Evolutionary conservation across 805 yeast species (phyloP), one percentile per base, ranked within the genome.

Genomic region (Zygotorulaspora chibaensis): DNA sequence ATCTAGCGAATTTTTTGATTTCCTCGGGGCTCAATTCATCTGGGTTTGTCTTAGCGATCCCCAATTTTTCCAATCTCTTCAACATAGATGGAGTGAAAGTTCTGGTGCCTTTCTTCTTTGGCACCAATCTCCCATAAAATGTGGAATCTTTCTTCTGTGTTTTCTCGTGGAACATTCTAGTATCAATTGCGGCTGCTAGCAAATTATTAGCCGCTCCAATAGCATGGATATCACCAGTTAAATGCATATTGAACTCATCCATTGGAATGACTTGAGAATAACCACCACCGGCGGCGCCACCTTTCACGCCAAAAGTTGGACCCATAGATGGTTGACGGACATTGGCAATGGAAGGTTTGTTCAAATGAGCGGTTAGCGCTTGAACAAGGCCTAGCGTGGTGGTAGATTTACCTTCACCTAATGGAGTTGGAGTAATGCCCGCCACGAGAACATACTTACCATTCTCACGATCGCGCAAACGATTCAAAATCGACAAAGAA

Each of bases 241-340:
- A 75, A 66, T 91, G 98, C 87, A 93, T 80, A 73, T 93, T 91
- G 75, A 91, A 91, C 70, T 91, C 97, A 68, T 91, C 99, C 97
- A 91, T 91, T 42, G 98, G 98, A 58, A 91, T 90, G 38, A 91
- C 98, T 71, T 91, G 98, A 2, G 98, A 79, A 68, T 89, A 91
- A 39, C 98, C 98, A 64, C 98, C 99, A 58, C 99, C 99, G 15
- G 98, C 98, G 47, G 99, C 99, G 68, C 98, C 98, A 62, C 99
- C 99, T 72, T 91, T 91, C 59, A 91, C 89, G 67, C 99, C 99
- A 60, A 91, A 91, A 15, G 98, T 91, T 42, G 99, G 99, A 33
- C 98, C 98, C 96, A 91, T 88, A 8, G 95, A 85, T 25, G 98
- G 98, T 67, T 91, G 99, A 67, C 99, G 85, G 42, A 91, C 96